These are phyloP conservation scores for Aspergillus ellipticus DNA, from an alignment of 495 filamentous ascomycete genomes.

Conservation along the genomic window DNA sequence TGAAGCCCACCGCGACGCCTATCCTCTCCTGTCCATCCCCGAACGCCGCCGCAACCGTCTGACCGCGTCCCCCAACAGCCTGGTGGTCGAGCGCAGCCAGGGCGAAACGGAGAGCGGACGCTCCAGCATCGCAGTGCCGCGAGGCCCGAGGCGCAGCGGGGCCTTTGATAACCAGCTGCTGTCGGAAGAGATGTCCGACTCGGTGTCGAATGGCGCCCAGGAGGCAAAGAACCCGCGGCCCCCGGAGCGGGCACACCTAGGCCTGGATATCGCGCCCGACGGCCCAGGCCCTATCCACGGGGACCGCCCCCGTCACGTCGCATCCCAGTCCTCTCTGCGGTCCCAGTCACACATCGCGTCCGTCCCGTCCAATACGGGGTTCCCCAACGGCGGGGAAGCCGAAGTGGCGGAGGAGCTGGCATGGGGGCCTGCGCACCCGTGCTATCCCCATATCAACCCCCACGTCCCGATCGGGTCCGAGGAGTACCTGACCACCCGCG, in stretches of 20 bases:
- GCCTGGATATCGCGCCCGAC: conserved; percentile 20
- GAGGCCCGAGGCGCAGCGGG: conserved; percentile 43
- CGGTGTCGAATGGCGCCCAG: conserved; percentile 26
- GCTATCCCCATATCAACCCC: conserved; percentile 89
- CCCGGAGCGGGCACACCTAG: conserved; percentile 31
- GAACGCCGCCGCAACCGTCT: conserved; percentile 60
- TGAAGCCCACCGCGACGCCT: conserved; percentile 49
- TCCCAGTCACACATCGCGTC: conserved; percentile 42
- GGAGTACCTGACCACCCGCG: conserved; percentile 71
- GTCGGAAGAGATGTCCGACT: conserved; percentile 46
- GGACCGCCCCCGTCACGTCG: conserved; percentile 31
- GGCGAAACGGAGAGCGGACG: conserved; percentile 54
- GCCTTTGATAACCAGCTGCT: conserved; percentile 30
- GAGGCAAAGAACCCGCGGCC: conserved; percentile 30
- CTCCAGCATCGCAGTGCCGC: conserved; percentile 65
- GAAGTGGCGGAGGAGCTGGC: conserved; percentile 49
- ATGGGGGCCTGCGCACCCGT: conserved; percentile 88
- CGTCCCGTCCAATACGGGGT: conserved; percentile 39
- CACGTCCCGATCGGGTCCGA: conserved; percentile 76
- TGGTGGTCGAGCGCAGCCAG: conserved; percentile 61
- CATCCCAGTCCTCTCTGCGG: conserved; percentile 39
- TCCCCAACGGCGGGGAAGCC: conserved; percentile 48
- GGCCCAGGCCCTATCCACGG: conserved; percentile 14
- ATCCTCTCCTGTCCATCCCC: conserved; percentile 65
- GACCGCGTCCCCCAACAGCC: conserved; percentile 53